Evolutionary conservation across 805 yeast genomes (phyloP).

Genomic region (Kazachstania kunashirensis): DNA sequence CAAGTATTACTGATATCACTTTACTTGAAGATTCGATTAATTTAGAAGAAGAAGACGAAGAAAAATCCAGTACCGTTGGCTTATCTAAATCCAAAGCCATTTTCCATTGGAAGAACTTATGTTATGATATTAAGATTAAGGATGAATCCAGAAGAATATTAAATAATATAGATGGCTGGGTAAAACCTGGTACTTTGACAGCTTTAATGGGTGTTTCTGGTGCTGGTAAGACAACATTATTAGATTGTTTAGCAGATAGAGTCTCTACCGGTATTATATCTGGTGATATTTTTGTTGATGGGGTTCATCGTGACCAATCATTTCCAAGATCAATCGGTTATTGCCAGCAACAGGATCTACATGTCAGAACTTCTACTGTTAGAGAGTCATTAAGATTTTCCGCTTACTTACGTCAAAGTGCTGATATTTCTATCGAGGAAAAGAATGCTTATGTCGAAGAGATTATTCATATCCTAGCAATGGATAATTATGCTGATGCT

Average conservation of each 20-base stretch:
- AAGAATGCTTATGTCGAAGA: conserved; percentile 59
- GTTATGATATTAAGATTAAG: conserved; percentile 59
- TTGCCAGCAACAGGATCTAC: conserved; percentile 71
- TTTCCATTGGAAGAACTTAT: conserved; percentile 70
- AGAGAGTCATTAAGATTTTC: conserved; percentile 62
- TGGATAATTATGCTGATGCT: conserved; percentile 57
- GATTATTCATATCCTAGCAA: conserved; percentile 50
- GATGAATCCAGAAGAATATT: conserved; percentile 50
- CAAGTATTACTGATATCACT: conserved; percentile 15
- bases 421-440: conserved; percentile 39
- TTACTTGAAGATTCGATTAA: conserved; percentile 18
- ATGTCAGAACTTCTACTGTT: conserved; percentile 56
- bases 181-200: conserved; percentile 72
- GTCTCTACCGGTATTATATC: conserved; percentile 61
- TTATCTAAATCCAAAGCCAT: conserved; percentile 35
- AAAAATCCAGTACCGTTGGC: conserved; percentile 9
- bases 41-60: conserved; percentile 5
- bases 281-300: conserved; percentile 59
- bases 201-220: conserved; percentile 74
- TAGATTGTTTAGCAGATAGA: conserved; percentile 63
- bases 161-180: conserved; percentile 69
- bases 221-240: conserved; percentile 73
- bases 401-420: conserved; percentile 60
- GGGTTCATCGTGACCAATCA: conserved; percentile 46
- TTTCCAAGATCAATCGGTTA: conserved; percentile 59